Base-by-base conservation (phyloP, 208 protist genomes). In the Crithidia mellificae region DNA sequence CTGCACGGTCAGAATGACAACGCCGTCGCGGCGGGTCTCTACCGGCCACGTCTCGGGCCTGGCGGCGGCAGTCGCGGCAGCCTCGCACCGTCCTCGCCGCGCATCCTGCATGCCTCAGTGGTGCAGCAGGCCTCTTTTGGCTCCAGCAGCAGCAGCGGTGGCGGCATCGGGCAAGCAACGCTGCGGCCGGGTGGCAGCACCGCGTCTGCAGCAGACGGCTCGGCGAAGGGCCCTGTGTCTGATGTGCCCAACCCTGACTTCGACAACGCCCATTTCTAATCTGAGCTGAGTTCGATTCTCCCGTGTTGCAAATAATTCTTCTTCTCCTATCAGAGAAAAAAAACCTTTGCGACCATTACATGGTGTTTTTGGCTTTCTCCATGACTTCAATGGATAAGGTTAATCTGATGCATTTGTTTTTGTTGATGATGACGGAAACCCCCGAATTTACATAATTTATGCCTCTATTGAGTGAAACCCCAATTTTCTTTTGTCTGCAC, bases 101-200 rank as follows among this genome's bases (percentile, higher is more conserved):
- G 70, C 8, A 74, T 87, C 22, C 69, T 89, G 39, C 81, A 89
- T 58, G 38, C 78, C 30, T 88, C 83, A 6, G 83, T 89, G 34
- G 54, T 72, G 59, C 63, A 69, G 44, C 76, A 80, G n/a, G 56
- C 74, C 9, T 32, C 62, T 6, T 27, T 63, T 19, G 43, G 49
- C 38, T 12, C 36, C 46, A 14, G 63, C 46, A 38, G 49, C 38
- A 6, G 25, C 46, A 14, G 63, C 46, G 11, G 34, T 38, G 34
- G 47, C 11, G 19, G 58, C n/a, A 38, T 41, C 25, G 63, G 30
- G 3, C 32, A 14, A 15, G 15, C 63, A 27, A 41, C 57, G 14
- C 49, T 63, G 58, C 58, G 66, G n/a, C 41, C 51, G 0, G 59
- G 20, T 15, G 20, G 51, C 50, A 49, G 46, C 59, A 50, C 43